These are phyloP conservation scores for Neonectria coccinea DNA, from an alignment of 2,329 filamentous ascomycete genomes.

Conservation along the genomic window DNA sequence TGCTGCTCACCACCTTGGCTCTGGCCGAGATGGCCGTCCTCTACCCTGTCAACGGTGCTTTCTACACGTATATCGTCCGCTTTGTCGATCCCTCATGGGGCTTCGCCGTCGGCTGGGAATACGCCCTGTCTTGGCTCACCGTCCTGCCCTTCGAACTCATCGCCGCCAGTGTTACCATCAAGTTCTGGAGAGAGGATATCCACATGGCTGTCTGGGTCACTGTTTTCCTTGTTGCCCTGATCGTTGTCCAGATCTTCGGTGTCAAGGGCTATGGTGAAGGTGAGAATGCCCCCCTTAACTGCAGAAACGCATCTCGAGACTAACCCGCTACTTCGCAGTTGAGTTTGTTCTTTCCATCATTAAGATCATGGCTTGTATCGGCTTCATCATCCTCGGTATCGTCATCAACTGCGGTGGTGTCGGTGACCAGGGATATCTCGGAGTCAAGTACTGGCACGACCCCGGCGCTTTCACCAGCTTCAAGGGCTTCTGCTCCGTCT, in stretches of 20 bases:
- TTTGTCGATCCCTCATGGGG: constrained; percentile 96
- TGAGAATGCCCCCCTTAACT: background rate
- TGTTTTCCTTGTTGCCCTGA: constrained; percentile 81
- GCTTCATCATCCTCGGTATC: constrained; percentile 81
- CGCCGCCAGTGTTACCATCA: constrained; percentile 84
- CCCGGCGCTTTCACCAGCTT: constrained; percentile 88
- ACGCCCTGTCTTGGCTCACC: constrained; percentile 88
- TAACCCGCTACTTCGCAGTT: constrained; percentile 55
- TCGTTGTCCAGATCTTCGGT: constrained; percentile 87
- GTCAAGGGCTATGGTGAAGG: constrained; percentile 86
- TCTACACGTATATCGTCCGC: constrained; percentile 89
- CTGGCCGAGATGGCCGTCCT: constrained; percentile 91
- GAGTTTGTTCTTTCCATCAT: constrained; percentile 89
- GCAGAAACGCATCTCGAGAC: background rate
- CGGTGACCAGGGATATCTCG: constrained; percentile 79
- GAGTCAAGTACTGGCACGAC: constrained; percentile 78
- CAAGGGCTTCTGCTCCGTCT: constrained; percentile 81
- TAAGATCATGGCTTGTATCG: constrained; percentile 78
- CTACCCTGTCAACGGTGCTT: constrained; percentile 92
- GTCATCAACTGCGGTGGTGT: constrained; percentile 87
- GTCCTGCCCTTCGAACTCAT: constrained; percentile 88
- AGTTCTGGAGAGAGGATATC: constrained; percentile 77
- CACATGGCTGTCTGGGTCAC: constrained; percentile 82
- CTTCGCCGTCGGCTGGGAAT: constrained; percentile 96
- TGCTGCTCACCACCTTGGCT: constrained; percentile 91